Evolutionary conservation across 176 grass and related monocot species (phyloP).

Genomic region (Miscanthus lutarioriparius): DNA sequence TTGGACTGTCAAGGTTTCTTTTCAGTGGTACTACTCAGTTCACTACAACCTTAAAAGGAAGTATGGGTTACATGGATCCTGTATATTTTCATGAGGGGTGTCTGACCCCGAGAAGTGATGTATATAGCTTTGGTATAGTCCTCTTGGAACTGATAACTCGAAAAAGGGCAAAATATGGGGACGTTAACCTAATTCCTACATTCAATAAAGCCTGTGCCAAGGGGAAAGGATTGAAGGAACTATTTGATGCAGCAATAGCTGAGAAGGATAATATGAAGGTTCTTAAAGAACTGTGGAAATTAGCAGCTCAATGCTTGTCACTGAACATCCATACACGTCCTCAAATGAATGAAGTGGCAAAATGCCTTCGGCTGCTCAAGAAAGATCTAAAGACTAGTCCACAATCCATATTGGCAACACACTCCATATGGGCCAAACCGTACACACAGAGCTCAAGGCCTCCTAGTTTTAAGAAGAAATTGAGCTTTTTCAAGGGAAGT

Average conservation of each 20-base stretch:
- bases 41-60: constrained; percentile 21
- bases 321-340: constrained; percentile 15
- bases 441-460: background rate
- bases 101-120: constrained; percentile 20
- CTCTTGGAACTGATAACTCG: constrained; percentile 25
- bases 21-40: constrained; percentile 20
- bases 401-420: constrained; percentile 23
- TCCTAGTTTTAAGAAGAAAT: constrained; percentile 14
- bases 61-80: constrained; percentile 27
- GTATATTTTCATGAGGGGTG: constrained; percentile 25
- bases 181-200: background rate
- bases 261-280: background rate
- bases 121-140: constrained; percentile 33
- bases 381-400: background rate
- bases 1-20: constrained; percentile 37
- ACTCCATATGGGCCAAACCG: background rate
- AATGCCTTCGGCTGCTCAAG: background rate
- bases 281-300: constrained; percentile 16
- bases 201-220: background rate
- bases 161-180: constrained; percentile 19
- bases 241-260: constrained; percentile 26
- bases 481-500: constrained; percentile 24
- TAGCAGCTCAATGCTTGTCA: constrained; percentile 1
- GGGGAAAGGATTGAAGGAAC: background rate
- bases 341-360: constrained; percentile 27